A percentile compares a stretch with the other conserved stretches of the same genome.
Conservation (phyloP, 2,329 filamentous ascomycete species). For the Alternaria metachromatica region DNA sequence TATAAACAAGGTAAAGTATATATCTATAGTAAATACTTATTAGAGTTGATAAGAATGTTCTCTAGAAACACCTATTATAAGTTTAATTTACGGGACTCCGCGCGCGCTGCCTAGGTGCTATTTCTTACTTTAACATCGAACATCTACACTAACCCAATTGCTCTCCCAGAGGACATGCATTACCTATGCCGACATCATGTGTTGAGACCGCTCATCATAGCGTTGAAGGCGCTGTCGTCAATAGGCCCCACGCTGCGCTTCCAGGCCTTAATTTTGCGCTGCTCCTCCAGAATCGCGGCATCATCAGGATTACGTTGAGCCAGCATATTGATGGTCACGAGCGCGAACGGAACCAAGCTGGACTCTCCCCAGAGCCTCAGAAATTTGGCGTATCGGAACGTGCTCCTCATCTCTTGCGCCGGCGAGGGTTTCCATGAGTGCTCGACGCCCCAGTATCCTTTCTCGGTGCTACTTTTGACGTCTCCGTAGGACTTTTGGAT, state of each 20-base stretch:
- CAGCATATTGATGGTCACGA: not conserved
- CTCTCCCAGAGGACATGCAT: too few species aligned
- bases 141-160: too few species aligned
- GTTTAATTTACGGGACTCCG: too few species aligned
- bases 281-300: not conserved
- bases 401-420: not conserved
- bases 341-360: not conserved
- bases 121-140: too few species aligned
- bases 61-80: too few species aligned
- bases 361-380: not conserved
- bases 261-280: not conserved
- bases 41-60: too few species aligned
- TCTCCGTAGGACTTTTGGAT: too few species aligned
- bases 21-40: too few species aligned
- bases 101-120: too few species aligned
- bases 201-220: not conserved
- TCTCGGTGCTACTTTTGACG: not conserved
- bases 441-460: not conserved
- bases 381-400: not conserved
- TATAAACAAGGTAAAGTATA: too few species aligned
- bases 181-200: too few species aligned
- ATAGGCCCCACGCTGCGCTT: not conserved
- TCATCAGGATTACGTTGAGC: not conserved
- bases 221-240: not conserved
- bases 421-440: not conserved